phyloP scores from a whole-genome alignment of 768 basidiomycete genomes.

The Rubroboletus satanas region DNA sequence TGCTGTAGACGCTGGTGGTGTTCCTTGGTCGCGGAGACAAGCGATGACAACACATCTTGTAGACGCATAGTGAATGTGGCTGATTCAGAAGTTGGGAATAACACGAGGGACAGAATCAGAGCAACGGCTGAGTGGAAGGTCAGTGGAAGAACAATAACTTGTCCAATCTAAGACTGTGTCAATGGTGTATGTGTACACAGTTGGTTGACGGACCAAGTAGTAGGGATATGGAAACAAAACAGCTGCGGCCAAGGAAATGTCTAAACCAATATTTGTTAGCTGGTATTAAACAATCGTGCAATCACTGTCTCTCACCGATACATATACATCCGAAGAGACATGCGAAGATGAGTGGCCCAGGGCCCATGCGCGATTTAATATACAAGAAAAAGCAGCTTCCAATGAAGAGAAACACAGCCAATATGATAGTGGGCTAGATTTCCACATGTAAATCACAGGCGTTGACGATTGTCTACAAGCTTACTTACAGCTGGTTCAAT shows the following conservation, averaged over 20 bases:
- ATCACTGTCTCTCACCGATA: slow-evolving; percentile 40
- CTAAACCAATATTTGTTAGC: slow-evolving; percentile 30
- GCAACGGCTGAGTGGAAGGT: slow-evolving; percentile 55
- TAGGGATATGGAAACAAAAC: slow-evolving; percentile 62
- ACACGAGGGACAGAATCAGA: slow-evolving; percentile 45
- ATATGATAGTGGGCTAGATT: slow-evolving; percentile 52
- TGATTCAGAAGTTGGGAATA: slow-evolving; percentile 66
- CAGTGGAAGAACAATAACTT: slow-evolving; percentile 52
- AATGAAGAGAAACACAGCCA: slow-evolving; percentile 60
- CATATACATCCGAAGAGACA: slow-evolving; percentile 57
- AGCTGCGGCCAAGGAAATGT: slow-evolving; percentile 56
- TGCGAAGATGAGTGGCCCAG: slow-evolving; percentile 59
- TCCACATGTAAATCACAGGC: neutral
- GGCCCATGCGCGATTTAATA: slow-evolving; percentile 55
- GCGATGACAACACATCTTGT: slow-evolving; percentile 44
- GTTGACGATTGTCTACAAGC: neutral
- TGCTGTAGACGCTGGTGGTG: slow-evolving; percentile 46
- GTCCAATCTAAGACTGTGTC: slow-evolving; percentile 40
- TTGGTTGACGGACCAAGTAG: slow-evolving; percentile 40
- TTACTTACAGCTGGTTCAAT: slow-evolving; percentile 45
- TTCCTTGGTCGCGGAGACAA: slow-evolving; percentile 41
- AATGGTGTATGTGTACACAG: neutral
- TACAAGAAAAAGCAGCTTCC: slow-evolving; percentile 57
- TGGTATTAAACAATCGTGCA: neutral
- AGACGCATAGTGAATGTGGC: slow-evolving; percentile 53